phyloP scores from a whole-genome alignment of 805 yeast species.

The Starmerella vaccinii region DNA sequence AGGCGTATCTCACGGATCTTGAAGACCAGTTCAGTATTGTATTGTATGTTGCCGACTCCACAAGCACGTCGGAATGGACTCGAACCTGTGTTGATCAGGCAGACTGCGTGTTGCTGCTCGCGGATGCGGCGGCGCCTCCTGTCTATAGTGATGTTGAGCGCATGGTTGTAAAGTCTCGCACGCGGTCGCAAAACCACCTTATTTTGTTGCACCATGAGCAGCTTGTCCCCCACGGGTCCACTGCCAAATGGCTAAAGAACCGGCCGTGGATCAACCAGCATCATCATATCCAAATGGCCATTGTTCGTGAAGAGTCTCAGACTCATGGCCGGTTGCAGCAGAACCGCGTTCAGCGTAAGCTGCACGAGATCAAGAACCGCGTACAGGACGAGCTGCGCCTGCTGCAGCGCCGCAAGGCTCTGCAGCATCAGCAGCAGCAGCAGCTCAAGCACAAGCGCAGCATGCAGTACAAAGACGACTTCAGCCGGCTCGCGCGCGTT shows the following conservation, averaged over 20 bases:
- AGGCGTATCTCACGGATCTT: slow-evolving; percentile 81
- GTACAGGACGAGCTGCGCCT: slow-evolving; percentile 24
- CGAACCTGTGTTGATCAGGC: slow-evolving; percentile 88
- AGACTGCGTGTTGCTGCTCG: slow-evolving; percentile 80
- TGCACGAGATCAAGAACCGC: slow-evolving; percentile 22
- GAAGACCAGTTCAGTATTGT: slow-evolving; percentile 86
- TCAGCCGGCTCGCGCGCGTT: slow-evolving; percentile 77
- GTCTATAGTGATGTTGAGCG: slow-evolving; percentile 79
- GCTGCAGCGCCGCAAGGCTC: slow-evolving; percentile 23
- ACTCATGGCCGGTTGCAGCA: background rate
- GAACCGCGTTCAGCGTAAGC: slow-evolving; percentile 16
- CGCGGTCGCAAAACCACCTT: slow-evolving; percentile 80
- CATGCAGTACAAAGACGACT: slow-evolving; percentile 63
- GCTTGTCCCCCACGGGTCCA: slow-evolving; percentile 73
- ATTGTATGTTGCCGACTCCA: slow-evolving; percentile 77
- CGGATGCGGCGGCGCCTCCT: slow-evolving; percentile 68
- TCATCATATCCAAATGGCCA: slow-evolving; percentile 76
- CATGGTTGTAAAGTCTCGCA: slow-evolving; percentile 58
- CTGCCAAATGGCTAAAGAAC: slow-evolving; percentile 72
- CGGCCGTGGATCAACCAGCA: slow-evolving; percentile 88
- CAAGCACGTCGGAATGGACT: slow-evolving; percentile 75
- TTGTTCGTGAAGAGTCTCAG: slow-evolving; percentile 14
- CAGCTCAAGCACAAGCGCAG: slow-evolving; percentile 30
- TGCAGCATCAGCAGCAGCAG: slow-evolving; percentile 7
- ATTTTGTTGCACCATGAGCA: slow-evolving; percentile 76